phyloP scores from a whole-genome alignment of 2,329 filamentous ascomycete genomes.

The Sporothrix phasma region DNA sequence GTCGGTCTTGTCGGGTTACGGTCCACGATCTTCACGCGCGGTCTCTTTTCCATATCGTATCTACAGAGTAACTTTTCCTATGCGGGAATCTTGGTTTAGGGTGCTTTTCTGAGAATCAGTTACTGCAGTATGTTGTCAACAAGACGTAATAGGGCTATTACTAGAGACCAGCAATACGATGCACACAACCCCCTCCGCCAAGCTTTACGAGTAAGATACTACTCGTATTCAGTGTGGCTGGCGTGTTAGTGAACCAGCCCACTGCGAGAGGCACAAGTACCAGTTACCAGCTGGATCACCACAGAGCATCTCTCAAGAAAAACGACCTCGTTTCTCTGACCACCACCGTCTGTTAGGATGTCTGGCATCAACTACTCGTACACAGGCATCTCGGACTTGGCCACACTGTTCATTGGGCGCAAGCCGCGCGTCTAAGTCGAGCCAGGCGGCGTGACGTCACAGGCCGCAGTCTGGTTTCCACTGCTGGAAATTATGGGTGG shows the following conservation, averaged over 20 bases:
- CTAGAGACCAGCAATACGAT: background rate
- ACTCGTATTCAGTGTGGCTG: background rate
- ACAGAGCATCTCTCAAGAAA: background rate
- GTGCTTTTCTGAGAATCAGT: too few species aligned
- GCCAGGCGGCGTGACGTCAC: constrained; percentile 4
- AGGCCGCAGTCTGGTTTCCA: background rate
- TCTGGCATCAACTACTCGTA: too few species aligned
- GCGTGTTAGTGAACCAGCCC: background rate
- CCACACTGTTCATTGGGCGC: background rate
- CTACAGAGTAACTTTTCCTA: background rate
- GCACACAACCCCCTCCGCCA: background rate
- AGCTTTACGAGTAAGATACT: background rate
- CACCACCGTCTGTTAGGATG: too few species aligned
- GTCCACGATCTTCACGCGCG: background rate
- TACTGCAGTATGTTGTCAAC: too few species aligned
- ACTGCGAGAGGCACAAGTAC: background rate
- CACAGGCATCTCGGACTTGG: background rate
- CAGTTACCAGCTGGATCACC: background rate
- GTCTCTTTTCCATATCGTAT: too few species aligned
- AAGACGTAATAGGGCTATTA: too few species aligned
- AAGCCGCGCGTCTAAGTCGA: background rate
- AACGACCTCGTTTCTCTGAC: background rate
- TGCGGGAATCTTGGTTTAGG: too few species aligned
- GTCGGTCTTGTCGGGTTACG: background rate
- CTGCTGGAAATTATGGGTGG: background rate